Conservation (phyloP, 257 asterid species). For the Vinca minor region DNA sequence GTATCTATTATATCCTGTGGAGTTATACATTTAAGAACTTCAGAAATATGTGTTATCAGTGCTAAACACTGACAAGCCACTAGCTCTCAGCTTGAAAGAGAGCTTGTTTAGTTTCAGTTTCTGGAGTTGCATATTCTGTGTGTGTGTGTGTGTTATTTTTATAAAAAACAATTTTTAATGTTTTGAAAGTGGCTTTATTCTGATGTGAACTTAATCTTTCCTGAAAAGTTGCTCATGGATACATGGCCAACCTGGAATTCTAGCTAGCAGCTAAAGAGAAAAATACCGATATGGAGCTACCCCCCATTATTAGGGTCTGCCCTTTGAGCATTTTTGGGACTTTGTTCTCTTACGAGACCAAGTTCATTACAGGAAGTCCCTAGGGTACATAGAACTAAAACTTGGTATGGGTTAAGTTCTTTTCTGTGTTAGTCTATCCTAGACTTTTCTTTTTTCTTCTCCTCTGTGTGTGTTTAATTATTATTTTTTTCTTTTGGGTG, state of each 20-base stretch:
- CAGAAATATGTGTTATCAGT: neutral
- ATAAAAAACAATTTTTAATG: too few relatives aligned
- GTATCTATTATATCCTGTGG: conserved; percentile 4
- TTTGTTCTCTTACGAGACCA: neutral
- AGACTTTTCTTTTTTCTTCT: neutral
- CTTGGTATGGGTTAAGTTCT: neutral
- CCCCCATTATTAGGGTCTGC: neutral
- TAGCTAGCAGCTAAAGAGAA: too few relatives aligned
- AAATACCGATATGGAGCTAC: too few relatives aligned
- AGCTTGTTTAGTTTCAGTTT: neutral
- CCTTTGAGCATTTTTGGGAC: neutral
- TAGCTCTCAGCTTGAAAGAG: neutral
- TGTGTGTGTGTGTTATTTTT: neutral
- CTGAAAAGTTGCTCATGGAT: neutral
- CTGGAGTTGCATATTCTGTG: neutral
- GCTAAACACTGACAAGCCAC: neutral
- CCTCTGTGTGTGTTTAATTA: neutral
- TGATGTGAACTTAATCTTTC: neutral
- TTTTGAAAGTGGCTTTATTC: neutral
- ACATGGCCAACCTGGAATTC: conserved; percentile 1
- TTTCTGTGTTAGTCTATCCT: neutral
- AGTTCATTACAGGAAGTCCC: neutral
- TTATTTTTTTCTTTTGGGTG: neutral
- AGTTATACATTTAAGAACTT: neutral
- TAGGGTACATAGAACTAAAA: neutral